A percentile compares a stretch with the other conserved stretches of the same genome.
Evolutionary conservation across 768 basidiomycete species (phyloP).

Genomic region (Auriscalpium orientale): DNA sequence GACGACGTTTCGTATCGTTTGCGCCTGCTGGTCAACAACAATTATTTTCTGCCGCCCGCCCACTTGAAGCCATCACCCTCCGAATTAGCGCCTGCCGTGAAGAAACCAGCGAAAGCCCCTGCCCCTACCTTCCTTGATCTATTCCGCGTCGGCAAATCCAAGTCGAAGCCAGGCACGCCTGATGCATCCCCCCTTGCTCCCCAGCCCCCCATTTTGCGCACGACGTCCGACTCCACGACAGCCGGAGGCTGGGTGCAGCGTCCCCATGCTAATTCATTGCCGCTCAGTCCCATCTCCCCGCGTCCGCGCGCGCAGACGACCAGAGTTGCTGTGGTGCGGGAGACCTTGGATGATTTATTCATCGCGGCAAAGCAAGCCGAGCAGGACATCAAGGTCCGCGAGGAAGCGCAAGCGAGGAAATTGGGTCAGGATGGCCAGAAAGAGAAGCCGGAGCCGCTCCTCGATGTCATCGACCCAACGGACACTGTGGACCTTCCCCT

Average conservation of each 20-base stretch:
- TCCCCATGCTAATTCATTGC: conserved; percentile 14
- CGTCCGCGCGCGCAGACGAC: conserved; percentile 15
- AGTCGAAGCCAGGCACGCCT: conserved; percentile 50
- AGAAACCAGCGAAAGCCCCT: conserved; percentile 38
- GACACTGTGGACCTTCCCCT: conserved; percentile 76
- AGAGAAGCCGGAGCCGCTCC: conserved; percentile 20
- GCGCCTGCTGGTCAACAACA: conserved; percentile 78
- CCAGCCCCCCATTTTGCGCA: conserved; percentile 14
- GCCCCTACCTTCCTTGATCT: conserved; percentile 57
- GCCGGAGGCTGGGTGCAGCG: conserved; percentile 8
- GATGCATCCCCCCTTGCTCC: conserved; percentile 34
- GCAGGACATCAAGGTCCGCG: conserved; percentile 56
- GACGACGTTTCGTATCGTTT: conserved; percentile 85
- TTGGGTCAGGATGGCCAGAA: conserved; percentile 16
- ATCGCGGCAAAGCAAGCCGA: conserved; percentile 71
- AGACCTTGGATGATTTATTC: conserved; percentile 66
- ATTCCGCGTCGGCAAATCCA: conserved; percentile 62
- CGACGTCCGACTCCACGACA: conserved; percentile 16
- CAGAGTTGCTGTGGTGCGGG: conserved; percentile 72
- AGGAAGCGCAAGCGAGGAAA: conserved; percentile 38
- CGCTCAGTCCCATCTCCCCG: conserved; percentile 16
- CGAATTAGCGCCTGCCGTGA: conserved; percentile 45
- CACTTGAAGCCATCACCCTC: conserved; percentile 73
- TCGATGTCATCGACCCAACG: conserved; percentile 74
- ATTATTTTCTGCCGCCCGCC: conserved; percentile 82